phyloP scores from a whole-genome alignment of 257 asterid genomes.

The Nicotiana sylvestris region DNA sequence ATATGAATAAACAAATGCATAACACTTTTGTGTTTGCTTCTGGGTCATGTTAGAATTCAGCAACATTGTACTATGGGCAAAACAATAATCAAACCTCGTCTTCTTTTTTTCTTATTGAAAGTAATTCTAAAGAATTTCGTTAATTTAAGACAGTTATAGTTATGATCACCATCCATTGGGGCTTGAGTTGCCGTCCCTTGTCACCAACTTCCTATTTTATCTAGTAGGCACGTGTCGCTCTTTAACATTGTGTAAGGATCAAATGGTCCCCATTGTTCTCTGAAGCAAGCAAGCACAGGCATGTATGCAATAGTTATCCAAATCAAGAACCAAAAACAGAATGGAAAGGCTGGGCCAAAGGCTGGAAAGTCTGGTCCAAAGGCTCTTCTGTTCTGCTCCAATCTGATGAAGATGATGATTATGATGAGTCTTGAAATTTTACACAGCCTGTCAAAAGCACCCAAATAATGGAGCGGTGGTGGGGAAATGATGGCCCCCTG shows the following conservation, averaged over 20 bases:
- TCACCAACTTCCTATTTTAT: too few species aligned
- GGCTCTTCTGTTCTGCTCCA: not conserved
- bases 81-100: too few species aligned
- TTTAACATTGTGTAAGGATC: too few species aligned
- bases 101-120: too few species aligned
- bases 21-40: constrained; percentile 9
- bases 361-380: not conserved
- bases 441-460: constrained; percentile 19
- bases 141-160: too few species aligned
- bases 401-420: constrained; percentile 1
- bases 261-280: too few species aligned
- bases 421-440: not conserved
- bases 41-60: not conserved
- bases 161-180: too few species aligned
- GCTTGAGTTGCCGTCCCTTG: too few species aligned
- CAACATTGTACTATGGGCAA: not conserved
- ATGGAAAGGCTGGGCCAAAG: not conserved
- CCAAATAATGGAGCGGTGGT: not conserved
- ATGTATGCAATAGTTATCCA: too few species aligned
- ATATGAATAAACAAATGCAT: not conserved
- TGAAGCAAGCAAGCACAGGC: too few species aligned
- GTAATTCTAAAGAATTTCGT: too few species aligned
- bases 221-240: too few species aligned
- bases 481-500: not conserved
- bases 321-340: not conserved